Base-by-base conservation (phyloP, 2,329 filamentous ascomycete genomes). In the Xylaria sp. region DNA sequence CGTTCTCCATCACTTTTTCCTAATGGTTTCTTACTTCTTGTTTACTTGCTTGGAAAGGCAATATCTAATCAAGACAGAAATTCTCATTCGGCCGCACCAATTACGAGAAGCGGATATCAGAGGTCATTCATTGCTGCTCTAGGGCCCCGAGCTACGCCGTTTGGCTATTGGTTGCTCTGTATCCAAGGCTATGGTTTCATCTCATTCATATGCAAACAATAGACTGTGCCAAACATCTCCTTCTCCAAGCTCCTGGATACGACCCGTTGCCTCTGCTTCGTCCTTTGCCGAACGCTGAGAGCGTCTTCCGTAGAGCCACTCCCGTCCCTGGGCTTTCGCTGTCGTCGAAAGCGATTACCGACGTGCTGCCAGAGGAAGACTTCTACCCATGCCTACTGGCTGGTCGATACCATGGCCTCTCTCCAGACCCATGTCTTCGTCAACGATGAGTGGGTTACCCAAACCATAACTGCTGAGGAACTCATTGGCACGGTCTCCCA, bases 391-490 rank as follows among this genome's bases (percentile, higher is more conserved):
- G 18, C 10, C 15, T 58, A 48, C 60, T 44, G 65, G 51, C 44
- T 52, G 44, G 50, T 15, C 15, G 50, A 37, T 52, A 31, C 51
- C 31, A 85, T 85, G 83, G 67, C 67, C 15, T 82, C 85, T 63
- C 83, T 89, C 67, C 86, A 89, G 74, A 86, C 85, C 44, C 87
- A 83, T 70, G 82, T 88, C 69, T 76, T 88, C 28, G 82, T 85
- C 69, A 81, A 87, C 74, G 87, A 87, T 69, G 80, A 84, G 76
- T 90, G 87, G 87, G 85, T 88, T 44, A 85, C 85, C n/a, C 81
- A 85, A 73, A 87, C 81, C 0, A 80, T 87, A 73, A 80, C 83
- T 69, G 86, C 65, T 74, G 65, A 74, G 13, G 75, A 80, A 63
- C 73, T 79, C 12, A 67, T 78, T 59, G 68, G 67, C 28, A 59